These are phyloP conservation scores for Eucalyptus marginata DNA, from an alignment of 345 rosid genomes.

Conservation along the genomic window DNA sequence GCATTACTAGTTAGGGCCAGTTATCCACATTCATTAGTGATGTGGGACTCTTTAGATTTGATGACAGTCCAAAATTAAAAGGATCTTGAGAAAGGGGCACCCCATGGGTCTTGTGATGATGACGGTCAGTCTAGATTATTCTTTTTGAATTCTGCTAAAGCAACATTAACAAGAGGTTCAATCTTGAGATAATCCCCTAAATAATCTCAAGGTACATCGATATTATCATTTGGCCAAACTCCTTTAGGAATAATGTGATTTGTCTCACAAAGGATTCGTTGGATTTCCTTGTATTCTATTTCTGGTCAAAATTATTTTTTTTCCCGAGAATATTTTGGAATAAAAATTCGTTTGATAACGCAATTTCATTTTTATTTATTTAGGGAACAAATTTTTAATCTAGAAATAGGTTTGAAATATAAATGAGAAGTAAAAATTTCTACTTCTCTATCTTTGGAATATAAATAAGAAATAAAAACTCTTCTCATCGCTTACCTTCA, in stretches of 20 bases:
- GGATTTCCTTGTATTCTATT: background rate
- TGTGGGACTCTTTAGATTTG: background rate
- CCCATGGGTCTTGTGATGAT: background rate
- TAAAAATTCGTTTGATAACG: fast-evolving
- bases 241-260: background rate
- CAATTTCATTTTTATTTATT: too few species aligned
- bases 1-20: background rate
- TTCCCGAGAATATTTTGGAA: too few species aligned
- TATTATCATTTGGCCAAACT: background rate
- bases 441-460: too few species aligned
- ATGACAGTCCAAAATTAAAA: background rate
- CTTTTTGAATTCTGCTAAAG: background rate
- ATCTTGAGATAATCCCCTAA: background rate
- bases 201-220: background rate
- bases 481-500: fast-evolving
- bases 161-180: background rate
- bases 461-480: too few species aligned
- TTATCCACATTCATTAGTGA: background rate
- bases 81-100: background rate
- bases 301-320: too few species aligned
- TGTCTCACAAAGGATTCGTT: fast-evolving
- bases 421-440: too few species aligned
- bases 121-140: background rate
- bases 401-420: too few species aligned
- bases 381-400: too few species aligned